Evolutionary conservation across 345 rosid species (phyloP), one percentile per base, ranked within the genome.

Genomic region (Citrus inodora): DNA sequence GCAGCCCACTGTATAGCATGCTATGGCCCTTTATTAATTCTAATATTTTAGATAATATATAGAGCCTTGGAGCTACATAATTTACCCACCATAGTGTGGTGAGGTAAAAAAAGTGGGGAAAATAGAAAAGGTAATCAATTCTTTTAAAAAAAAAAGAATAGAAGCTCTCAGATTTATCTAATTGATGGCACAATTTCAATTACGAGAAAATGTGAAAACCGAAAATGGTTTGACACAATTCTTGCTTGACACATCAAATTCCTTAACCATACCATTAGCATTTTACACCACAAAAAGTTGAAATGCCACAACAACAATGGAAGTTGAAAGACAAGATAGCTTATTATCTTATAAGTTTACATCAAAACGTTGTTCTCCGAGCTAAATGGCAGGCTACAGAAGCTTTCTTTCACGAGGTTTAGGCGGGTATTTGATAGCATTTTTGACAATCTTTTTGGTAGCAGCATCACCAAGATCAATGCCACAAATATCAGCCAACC

Each of bases 381-480:
- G 67, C 76, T 59, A 25, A 40, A 38, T 58, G 33, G 76, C n/a
- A 35, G 76, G 76, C 25, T 17, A 73, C 24, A 40, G 21, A 51
- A 62, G 22, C 8, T 42, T 14, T 51, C 16, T 2, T n/a, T 84
- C 35, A 80, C 27, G 62, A 9, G 48, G 32, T 9, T 66, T 84
- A 14, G 84, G 76, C 13, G 87, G 90, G 82, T 87, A 87, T 66
- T 87, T 87, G 83, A 82, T 72, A 6, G 88, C 78, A 72, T 87
- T 87, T 78, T 85, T 86, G 55, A 80, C 79, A 64, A 87, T 74
- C 73, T 87, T 87, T 40, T 71, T 82, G 67, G 79, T 19, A 46
- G 87, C 89, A 61, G 89, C 89, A 35, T 79, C 81, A 53, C 73
- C 84, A 9, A 88, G 86, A 84, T 88, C 87, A 83, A 88, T 78